Evolutionary conservation across 2,329 filamentous ascomycete species (phyloP), one percentile per base, ranked within the genome.

Genomic region (Orbilia ellipsospora): DNA sequence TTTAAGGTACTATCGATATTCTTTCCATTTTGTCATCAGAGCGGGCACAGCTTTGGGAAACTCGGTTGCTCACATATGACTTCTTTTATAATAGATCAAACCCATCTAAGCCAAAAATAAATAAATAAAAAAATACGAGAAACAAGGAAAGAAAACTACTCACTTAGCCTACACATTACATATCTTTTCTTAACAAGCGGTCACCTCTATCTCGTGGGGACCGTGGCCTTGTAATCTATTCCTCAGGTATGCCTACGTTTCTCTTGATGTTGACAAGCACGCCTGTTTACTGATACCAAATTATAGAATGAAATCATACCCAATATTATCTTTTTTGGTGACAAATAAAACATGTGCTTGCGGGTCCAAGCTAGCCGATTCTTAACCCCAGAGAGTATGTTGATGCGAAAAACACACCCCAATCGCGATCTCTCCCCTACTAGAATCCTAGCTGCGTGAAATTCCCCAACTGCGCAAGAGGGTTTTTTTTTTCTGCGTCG

Each of bases 1-100:
- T 99, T 99, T 86, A 99, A 99, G 90, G 89, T 89, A 81, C 16
- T 15, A 18, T 10, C 50, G 20, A 56, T 36, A 36, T 36, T 13
- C 26, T 31, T 44, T 36, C 16, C 16, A 45, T 28, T n/a, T n/a
- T 20, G 12, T 5, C 23, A 42, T 40, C 8, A 36, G 31, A 36
- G 10, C 31, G 5, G 8, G 5, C 6, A 36, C 31, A 36, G 5
- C 31, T 36, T 36, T 7, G 31, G 31, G 31, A 6, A 36, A 36
- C 8, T 36, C 31, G 42, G 48, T 48, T 48, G 31, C 18, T 50
- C 28, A 51, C n/a, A 3, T 1, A 5, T 0, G 23, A 23, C 28
- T 52, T 36, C 5, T 36, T 36, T 36, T 36, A 36, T 36, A 10
- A 4, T 45, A 75, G 72, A 75, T 75, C 57, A 75, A 75, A 65